Base-by-base conservation (phyloP, 2,329 filamentous ascomycete species). In the Drechslerella coelobrocha region DNA sequence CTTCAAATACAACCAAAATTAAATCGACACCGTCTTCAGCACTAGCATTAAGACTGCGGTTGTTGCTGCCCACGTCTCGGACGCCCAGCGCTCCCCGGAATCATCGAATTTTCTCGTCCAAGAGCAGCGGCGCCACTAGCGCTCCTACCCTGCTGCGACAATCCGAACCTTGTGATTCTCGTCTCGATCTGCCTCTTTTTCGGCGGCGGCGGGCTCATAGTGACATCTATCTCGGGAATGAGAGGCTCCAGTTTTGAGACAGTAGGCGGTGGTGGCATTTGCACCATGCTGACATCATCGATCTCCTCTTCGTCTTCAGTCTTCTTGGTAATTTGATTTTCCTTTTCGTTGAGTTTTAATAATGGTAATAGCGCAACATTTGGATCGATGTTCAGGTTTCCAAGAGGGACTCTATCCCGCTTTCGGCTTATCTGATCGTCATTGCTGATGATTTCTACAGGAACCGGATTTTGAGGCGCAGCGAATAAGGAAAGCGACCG, bases 361-460 rank as follows among this genome's bases (percentile, higher is more conserved):
- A 61, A 29, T 14, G 52, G 54, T 5, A 62, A 27, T 19, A 65
- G 1, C 5, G 61, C 62, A 45, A 63, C 54, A 31, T 72, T 63
- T 6, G 60, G 37, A n/a, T 65, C 68, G 19, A 63, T 37, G 29
- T 45, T 50, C 48, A 65, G 23, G 23, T 31, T 60, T 1, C 41
- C 68, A 17, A 63, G 51, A 37, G 60, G 60, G 9, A 72, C 54
- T 65, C 61, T 65, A 63, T 72, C 60, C 34, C 60, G 21, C 29
- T 63, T 52, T 7, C 53, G 55, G 34, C 53, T 48, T 7, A 39
- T 37, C 17, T 24, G 41, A 4, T 43, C 61, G 29, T 43, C 27
- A 48, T 26, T 29, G 37, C 47, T 12, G 29, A 24, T 24, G 39
- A 12, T n/a, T n/a, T n/a, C 2, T 7, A 7, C 12, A 27, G 51